Evolutionary conservation across 169 alveolate genomes (phyloP), one percentile per base, ranked within the genome.

Genomic region (Cryptosporidium bovis): DNA sequence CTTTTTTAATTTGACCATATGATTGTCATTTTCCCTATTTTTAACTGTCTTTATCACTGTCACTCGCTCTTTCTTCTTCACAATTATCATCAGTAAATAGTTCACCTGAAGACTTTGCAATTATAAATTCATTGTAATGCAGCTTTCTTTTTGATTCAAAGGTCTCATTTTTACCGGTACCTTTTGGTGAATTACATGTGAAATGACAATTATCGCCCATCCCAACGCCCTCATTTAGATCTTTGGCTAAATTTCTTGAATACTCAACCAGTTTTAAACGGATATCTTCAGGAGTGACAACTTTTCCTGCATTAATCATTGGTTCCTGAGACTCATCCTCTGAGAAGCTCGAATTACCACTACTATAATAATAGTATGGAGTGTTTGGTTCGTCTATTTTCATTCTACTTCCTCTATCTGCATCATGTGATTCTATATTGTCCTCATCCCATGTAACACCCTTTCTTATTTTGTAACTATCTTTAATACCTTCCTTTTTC

Each of bases 371-470:
- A 40, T 8, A 40, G 20, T 77, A 77, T 1, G 87, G 87, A 6
- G 87, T 77, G 40, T 77, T 44, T 20, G 87, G 87, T 33, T 77
- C 87, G 27, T 77, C 29, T 24, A 77, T 77, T 50, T 40, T 62
- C 71, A 77, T 77, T 77, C 87, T 77, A 27, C 71, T 77, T 0
- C 87, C 87, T 77, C 87, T 56, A 29, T 77, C 87, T 20, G 16
- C n/a, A 60, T 77, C 71, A 60, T 77, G 87, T 51, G 58, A 20
- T 6, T 68, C 87, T 16, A 77, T 77, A 0, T 68, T 77, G 12
- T 77, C 87, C 31, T 77, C 87, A 40, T 77, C 87, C 87, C 87
- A 77, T 7, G 65, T 60, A 40, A 77, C 51, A 44, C 60, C 15
- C 29, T 56, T 77, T 1, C 77, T n/a, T 53, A 0, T 53, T 20